Evolutionary conservation across 176 grass and related monocot species (phyloP).

Genomic region (Oryza coarctata): DNA sequence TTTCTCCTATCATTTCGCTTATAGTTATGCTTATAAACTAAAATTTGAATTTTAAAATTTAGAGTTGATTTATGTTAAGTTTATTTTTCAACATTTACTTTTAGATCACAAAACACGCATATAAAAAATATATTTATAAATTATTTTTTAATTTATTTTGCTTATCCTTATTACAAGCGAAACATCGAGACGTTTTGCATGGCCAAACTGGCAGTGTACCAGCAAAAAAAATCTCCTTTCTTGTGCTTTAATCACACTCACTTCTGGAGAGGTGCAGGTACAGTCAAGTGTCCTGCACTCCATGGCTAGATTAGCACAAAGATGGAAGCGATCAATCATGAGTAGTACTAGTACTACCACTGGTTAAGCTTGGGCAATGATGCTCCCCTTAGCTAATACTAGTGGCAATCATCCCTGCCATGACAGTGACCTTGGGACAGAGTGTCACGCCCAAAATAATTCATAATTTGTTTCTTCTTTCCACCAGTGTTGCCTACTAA

Average conservation of each 20-base stretch:
- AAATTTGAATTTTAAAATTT: too few species aligned
- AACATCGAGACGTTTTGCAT: too few species aligned
- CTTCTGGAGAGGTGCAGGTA: background rate
- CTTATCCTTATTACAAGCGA: too few species aligned
- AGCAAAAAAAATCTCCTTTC: background rate
- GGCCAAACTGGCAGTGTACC: too few species aligned
- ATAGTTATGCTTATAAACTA: too few species aligned
- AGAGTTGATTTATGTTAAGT: too few species aligned
- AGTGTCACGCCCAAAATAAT: conserved; percentile 1
- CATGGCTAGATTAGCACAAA: background rate
- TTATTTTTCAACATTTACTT: too few species aligned
- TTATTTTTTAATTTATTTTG: too few species aligned
- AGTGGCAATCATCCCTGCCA: background rate
- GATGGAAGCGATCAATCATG: conserved; percentile 7
- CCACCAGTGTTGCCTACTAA: background rate
- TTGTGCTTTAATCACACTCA: conserved; percentile 17
- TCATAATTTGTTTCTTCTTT: background rate
- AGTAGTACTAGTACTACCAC: background rate
- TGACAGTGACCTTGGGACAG: conserved; percentile 15
- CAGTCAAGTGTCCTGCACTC: background rate
- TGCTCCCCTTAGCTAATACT: background rate
- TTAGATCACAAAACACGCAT: too few species aligned
- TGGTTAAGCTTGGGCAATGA: background rate
- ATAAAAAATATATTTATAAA: too few species aligned
- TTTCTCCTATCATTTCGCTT: too few species aligned